Conservation (phyloP, 2,329 filamentous ascomycete species). For the Verticillium dahliae region DNA sequence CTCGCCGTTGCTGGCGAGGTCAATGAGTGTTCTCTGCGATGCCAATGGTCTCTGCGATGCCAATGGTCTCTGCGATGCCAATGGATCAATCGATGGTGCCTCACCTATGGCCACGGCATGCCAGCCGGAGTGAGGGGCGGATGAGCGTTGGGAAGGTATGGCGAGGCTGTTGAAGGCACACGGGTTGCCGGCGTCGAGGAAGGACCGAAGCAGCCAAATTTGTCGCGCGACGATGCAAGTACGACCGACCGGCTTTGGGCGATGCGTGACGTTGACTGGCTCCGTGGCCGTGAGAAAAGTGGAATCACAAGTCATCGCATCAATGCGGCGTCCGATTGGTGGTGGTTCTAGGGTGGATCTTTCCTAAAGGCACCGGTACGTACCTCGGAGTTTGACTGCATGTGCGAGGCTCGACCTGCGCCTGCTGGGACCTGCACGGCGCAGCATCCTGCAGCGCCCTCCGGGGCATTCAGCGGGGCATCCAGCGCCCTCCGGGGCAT, state of each 20-base stretch:
- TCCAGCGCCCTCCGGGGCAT: no score
- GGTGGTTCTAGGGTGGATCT: neutral
- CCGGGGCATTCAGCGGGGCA: no score
- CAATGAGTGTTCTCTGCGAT: neutral
- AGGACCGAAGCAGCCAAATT: neutral
- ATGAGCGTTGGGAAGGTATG: neutral
- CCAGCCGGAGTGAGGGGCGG: slow-evolving; percentile 5
- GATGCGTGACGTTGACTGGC: neutral
- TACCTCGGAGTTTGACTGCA: neutral
- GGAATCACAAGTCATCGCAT: neutral
- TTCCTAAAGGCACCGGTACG: neutral
- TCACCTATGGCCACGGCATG: slow-evolving; percentile 11
- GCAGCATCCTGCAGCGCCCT: no score
- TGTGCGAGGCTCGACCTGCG: no score
- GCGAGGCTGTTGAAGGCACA: slow-evolving; percentile 3
- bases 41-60: no score
- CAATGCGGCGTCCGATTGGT: neutral
- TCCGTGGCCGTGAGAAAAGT: neutral
- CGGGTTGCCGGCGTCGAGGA: neutral
- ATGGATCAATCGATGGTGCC: neutral
- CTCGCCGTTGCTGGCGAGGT: neutral
- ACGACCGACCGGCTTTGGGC: neutral
- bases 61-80: no score
- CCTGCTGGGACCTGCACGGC: no score
- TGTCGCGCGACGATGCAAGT: neutral